phyloP scores from a whole-genome alignment of 805 yeast genomes.

The Starmerella geochares region DNA sequence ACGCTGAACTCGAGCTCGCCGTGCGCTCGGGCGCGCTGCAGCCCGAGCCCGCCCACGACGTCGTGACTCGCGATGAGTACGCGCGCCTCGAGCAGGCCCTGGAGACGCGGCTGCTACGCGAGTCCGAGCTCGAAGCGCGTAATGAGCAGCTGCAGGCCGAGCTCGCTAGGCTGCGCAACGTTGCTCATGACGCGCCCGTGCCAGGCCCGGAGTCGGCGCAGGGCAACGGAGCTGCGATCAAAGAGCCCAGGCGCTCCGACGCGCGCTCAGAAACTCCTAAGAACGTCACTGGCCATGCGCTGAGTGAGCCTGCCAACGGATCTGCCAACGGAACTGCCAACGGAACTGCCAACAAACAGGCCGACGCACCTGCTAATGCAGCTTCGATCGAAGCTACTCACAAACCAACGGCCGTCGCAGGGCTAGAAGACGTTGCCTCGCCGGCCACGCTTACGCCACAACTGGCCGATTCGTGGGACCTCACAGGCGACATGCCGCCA shows the following conservation, averaged over 20 bases:
- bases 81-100: conserved; percentile 18
- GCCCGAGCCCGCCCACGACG: not conserved
- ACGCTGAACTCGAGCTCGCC: conserved; percentile 17
- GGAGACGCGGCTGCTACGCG: conserved; percentile 19
- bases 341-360: no score
- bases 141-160: conserved; percentile 12
- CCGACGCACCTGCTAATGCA: no score
- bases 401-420: no score
- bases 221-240: not conserved
- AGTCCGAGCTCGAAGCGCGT: conserved; percentile 19
- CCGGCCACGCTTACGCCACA: not conserved
- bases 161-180: not conserved
- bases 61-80: not conserved
- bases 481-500: not conserved
- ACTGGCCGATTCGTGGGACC: conserved; percentile 1
- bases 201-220: no score
- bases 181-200: not conserved
- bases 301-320: no score
- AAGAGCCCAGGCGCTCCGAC: no score
- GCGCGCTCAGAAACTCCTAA: no score
- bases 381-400: no score
- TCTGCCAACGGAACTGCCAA: no score
- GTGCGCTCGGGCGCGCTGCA: not conserved
- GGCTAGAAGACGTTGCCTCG: not conserved
- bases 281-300: no score